phyloP scores from a whole-genome alignment of 345 rosid genomes.

The Ceriops decandra region DNA sequence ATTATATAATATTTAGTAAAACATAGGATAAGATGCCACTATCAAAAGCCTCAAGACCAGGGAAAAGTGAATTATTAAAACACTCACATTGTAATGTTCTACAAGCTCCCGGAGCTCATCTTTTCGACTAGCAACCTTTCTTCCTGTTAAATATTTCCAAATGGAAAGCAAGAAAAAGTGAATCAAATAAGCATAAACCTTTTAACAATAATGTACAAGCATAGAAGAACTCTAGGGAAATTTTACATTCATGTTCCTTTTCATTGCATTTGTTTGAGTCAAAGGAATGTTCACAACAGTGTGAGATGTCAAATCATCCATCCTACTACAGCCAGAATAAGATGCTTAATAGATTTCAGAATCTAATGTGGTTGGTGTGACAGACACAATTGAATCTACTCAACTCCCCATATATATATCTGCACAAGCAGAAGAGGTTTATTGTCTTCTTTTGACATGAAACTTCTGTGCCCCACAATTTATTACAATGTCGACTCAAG shows the following conservation, averaged over 20 bases:
- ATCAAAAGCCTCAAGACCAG: not conserved
- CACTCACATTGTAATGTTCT: constrained; percentile 89
- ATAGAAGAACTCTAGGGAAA: not conserved
- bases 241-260: not conserved
- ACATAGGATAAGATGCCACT: not conserved
- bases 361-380: no score
- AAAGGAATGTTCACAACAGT: not conserved
- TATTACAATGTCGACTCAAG: no score
- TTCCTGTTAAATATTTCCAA: constrained; percentile 54
- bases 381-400: no score
- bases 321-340: no score
- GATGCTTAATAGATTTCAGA: no score
- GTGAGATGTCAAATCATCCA: no score
- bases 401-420: no score
- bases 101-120: constrained; percentile 81
- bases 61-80: constrained; percentile 3
- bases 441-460: no score
- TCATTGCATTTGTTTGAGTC: not conserved
- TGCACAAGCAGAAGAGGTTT: no score
- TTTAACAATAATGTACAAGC: not conserved
- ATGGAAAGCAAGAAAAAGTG: constrained; percentile 10
- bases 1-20: not conserved
- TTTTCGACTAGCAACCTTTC: constrained; percentile 58
- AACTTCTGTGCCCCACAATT: no score
- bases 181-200: not conserved